Percentiles rank a stretch among this genome's conserved stretches.
phyloP scores from a whole-genome alignment of 192 early-diverging fungal genomes.

The Coemansia sp. region DNA sequence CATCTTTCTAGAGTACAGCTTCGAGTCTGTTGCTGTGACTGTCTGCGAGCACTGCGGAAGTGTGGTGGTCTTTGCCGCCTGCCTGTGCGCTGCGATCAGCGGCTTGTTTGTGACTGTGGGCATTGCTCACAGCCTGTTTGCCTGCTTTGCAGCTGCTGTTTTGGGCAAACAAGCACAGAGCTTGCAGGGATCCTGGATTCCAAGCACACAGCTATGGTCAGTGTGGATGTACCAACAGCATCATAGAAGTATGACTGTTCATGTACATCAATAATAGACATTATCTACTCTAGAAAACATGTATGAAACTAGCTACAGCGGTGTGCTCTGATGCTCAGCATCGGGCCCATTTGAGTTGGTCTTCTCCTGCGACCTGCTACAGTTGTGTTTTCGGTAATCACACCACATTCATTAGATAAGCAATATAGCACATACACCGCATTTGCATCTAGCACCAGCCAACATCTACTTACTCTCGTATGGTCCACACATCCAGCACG shows the following conservation, averaged over 20 bases:
- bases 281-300: background rate
- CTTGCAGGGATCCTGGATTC: background rate
- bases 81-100: conserved; percentile 84
- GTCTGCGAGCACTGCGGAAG: conserved; percentile 65
- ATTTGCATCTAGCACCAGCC: no score
- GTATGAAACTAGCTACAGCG: no score
- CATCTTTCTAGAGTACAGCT: conserved; percentile 89
- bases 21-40: conserved; percentile 84
- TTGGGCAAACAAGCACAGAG: background rate
- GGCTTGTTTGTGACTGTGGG: conserved; percentile 75
- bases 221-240: background rate
- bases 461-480: conserved; percentile 18
- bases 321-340: no score
- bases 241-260: background rate
- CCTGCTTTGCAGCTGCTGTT: background rate
- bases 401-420: background rate
- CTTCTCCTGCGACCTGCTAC: background rate
- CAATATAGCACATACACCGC: background rate
- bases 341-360: no score
- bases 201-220: background rate
- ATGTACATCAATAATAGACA: background rate
- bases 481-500: conserved; percentile 48
- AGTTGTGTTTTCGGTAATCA: background rate
- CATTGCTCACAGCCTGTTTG: conserved; percentile 51
- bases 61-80: conserved; percentile 70